These are phyloP conservation scores for Suillus occidentalis DNA, from an alignment of 768 basidiomycete species.

Conservation along the genomic window DNA sequence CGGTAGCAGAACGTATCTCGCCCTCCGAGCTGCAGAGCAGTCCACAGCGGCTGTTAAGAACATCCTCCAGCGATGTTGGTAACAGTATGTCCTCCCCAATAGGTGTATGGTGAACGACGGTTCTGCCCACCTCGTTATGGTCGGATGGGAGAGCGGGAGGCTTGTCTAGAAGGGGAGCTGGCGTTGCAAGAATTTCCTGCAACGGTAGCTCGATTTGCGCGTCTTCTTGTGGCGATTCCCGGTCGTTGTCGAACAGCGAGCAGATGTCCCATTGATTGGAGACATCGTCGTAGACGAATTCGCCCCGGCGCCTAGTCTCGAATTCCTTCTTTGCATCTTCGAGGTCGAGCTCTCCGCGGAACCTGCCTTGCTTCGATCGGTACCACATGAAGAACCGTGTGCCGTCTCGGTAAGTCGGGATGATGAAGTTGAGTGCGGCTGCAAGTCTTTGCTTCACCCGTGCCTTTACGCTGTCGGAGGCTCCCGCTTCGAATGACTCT, in stretches of 20 bases:
- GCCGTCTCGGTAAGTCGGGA: not conserved
- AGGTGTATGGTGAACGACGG: accelerated
- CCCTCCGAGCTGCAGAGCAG: not conserved
- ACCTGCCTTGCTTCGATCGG: not conserved
- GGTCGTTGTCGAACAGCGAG: not conserved
- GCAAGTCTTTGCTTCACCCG: not conserved
- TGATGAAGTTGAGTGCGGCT: not conserved
- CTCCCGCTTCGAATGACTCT: not conserved
- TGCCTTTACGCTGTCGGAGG: not conserved
- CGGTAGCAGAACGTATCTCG: not conserved
- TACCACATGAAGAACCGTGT: not conserved
- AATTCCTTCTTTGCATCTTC: not conserved
- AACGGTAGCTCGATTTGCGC: too few species aligned
- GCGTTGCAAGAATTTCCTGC: too few species aligned
- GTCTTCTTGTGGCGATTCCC: too few species aligned
- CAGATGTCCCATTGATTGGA: not conserved
- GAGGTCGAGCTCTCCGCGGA: not conserved
- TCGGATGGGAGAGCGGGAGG: too few species aligned
- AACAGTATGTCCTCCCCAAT: too few species aligned
- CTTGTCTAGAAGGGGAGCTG: accelerated
- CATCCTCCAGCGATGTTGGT: not conserved
- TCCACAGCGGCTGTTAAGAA: not conserved
- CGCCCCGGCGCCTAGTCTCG: not conserved
- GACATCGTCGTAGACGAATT: not conserved
- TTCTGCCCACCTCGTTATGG: too few species aligned